phyloP scores from a whole-genome alignment of 805 yeast genomes.

The Saccharomycopsis amapae region DNA sequence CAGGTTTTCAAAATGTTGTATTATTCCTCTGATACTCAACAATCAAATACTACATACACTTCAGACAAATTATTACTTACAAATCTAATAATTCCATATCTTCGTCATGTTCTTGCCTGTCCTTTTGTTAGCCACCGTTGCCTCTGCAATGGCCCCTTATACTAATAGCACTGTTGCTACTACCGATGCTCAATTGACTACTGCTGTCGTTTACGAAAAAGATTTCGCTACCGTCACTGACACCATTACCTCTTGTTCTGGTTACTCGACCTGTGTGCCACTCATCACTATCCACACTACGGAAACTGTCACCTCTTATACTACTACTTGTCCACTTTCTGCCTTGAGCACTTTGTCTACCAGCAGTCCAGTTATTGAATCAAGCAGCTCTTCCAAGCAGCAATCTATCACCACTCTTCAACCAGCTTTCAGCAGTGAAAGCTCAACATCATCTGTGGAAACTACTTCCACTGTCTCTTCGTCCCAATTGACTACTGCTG shows the following conservation, averaged over 20 bases:
- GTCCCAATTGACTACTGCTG: slow-evolving; percentile 5
- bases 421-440: slow-evolving; percentile 1
- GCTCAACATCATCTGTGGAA: slow-evolving; percentile 3
- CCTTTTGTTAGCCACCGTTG: background rate
- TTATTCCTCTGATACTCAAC: too few relatives aligned
- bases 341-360: background rate
- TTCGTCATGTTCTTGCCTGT: background rate
- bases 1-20: too few relatives aligned
- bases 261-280: slow-evolving; percentile 15
- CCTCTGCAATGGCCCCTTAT: slow-evolving; percentile 11
- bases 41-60: background rate
- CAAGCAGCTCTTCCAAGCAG: slow-evolving; percentile 1
- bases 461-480: slow-evolving; percentile 9
- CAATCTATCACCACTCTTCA: slow-evolving; percentile 4
- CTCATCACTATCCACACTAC: background rate
- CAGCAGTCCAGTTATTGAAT: background rate
- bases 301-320: background rate
- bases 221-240: slow-evolving; percentile 10
- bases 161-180: slow-evolving; percentile 5
- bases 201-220: slow-evolving; percentile 13
- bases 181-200: slow-evolving; percentile 5
- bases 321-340: slow-evolving; percentile 9
- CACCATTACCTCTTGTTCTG: slow-evolving; percentile 21
- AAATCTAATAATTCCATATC: background rate
- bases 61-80: background rate